Percentiles rank a stretch among this genome's conserved stretches.
These are phyloP conservation scores for Sporothrix mexicana DNA, from an alignment of 2,329 filamentous ascomycete species.

Conservation along the genomic window DNA sequence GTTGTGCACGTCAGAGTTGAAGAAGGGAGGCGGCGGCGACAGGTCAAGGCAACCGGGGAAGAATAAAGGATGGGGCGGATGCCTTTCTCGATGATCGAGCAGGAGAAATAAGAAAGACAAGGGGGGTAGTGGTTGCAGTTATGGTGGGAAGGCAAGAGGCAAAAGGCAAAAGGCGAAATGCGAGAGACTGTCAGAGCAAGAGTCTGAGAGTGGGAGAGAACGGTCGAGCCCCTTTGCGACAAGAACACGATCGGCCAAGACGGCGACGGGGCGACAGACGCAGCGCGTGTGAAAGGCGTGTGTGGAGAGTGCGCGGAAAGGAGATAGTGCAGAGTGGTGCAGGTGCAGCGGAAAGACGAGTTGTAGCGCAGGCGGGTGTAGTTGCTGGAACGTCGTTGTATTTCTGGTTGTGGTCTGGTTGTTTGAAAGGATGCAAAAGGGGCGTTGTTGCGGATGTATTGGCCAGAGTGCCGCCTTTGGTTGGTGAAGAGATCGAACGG, in stretches of 20 bases:
- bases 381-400: slow-evolving; percentile 2
- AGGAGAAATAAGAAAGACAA: slow-evolving; percentile 30
- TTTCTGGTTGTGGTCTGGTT: not conserved
- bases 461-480: slow-evolving; percentile 15
- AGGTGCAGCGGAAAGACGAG: not conserved
- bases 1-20: slow-evolving; percentile 21
- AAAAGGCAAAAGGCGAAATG: slow-evolving; percentile 1
- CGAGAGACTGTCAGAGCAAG: not conserved
- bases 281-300: not conserved
- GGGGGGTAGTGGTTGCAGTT: slow-evolving; percentile 19
- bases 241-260: slow-evolving; percentile 24
- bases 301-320: slow-evolving; percentile 20
- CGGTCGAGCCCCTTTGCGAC: slow-evolving; percentile 31
- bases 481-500: slow-evolving; percentile 11
- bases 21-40: slow-evolving; percentile 12
- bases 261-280: slow-evolving; percentile 14
- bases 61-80: slow-evolving; percentile 32
- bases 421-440: not conserved
- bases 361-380: not conserved
- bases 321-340: slow-evolving; percentile 24
- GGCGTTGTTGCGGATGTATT: slow-evolving; percentile 25
- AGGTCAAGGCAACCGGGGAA: slow-evolving; percentile 26
- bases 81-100: slow-evolving; percentile 17
- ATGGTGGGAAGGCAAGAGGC: not conserved
- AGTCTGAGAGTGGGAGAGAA: not conserved